Evolutionary conservation across 768 basidiomycete genomes (phyloP).

Genomic region (Cyathus striatus): DNA sequence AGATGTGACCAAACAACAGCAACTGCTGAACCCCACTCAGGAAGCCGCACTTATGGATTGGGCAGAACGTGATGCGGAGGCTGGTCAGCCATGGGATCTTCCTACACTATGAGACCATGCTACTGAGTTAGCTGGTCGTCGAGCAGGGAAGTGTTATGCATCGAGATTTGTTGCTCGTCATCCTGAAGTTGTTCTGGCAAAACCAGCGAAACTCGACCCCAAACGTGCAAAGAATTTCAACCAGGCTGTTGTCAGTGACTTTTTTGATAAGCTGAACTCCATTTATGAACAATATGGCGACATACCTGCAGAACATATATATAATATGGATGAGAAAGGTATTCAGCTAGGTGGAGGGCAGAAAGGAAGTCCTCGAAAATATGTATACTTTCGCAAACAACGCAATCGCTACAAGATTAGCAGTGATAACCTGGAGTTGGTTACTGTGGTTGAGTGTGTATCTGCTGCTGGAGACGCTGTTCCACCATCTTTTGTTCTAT

Average conservation of each 20-base stretch:
- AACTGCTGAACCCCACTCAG: too few species aligned
- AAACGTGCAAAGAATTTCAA: conserved; percentile 20
- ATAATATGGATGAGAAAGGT: conserved; percentile 25
- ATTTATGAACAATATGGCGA: conserved; percentile 11
- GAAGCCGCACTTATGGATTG: too few species aligned
- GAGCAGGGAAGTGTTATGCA: too few species aligned
- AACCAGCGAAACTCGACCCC: conserved; percentile 16
- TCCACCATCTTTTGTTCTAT: conserved; percentile 24
- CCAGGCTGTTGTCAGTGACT: conserved; percentile 9
- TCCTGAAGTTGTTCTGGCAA: conserved; percentile 9
- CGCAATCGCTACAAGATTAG: conserved; percentile 14
- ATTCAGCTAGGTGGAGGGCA: conserved; percentile 19
- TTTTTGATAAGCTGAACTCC: conserved; percentile 12
- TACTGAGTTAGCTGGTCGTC: too few species aligned
- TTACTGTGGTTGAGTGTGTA: conserved; percentile 34
- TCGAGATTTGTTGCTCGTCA: too few species aligned
- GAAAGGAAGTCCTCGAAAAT: conserved; percentile 10
- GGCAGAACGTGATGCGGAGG: too few species aligned
- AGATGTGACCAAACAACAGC: too few species aligned
- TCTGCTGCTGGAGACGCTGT: conserved; percentile 23
- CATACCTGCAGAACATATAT: conserved; percentile 23
- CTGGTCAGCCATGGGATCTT: too few species aligned
- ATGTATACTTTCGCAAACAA: conserved; percentile 2
- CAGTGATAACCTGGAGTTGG: conserved; percentile 30
- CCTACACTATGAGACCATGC: too few species aligned